Base-by-base conservation (phyloP, 495 filamentous ascomycete species). In the Xylaria grammica region DNA sequence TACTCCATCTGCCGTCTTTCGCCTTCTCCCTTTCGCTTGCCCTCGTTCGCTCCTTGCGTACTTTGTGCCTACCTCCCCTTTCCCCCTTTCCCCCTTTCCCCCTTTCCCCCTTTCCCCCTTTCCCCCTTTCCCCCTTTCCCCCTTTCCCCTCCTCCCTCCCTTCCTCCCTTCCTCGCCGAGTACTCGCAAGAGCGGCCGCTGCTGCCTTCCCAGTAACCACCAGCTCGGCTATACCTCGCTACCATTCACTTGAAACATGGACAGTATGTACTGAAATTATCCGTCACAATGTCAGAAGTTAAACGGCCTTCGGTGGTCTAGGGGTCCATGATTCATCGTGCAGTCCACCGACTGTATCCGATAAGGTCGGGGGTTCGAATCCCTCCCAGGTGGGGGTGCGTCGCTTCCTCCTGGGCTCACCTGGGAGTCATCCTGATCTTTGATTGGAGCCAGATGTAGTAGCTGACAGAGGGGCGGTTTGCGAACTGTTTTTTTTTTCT, bases 281-380 rank as follows among this genome's bases (percentile, higher is more conserved):
- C 10, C 7, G 52, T 10, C 27, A 17, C 13, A 0, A 2, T 55
- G 1, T 30, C 4, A 20, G 52, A 55, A 55, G 52, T 55, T 17
- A 38, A 9, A 55, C 20, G 29, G 29, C 52, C 52, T 30, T 55
- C 52, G 52, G 52, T 55, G 52, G 52, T 55, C 52, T 55, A 40
- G 52, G 52, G 51, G 52, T 34, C 6, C 24, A 55, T 38, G 52
- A 55, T 55, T 55, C 52, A 24, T 55, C 52, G 32, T 8, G 30
- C 32, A 19, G 5, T 5, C 11, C 1, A 17, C 52, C n/a, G 24
- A 19, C 29, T n/a, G 32, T 30, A 40, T 2, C 30, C 32, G 52
- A 55, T 55, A 55, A 55, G 52, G 52, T 55, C 52, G 52, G 52
- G 52, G 52, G 52, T 55, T 26, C 52, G 32, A 38, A 40, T 55